Evolutionary conservation across 768 basidiomycete species (phyloP), one percentile per base, ranked within the genome.

Genomic region (Hericium erinaceus): DNA sequence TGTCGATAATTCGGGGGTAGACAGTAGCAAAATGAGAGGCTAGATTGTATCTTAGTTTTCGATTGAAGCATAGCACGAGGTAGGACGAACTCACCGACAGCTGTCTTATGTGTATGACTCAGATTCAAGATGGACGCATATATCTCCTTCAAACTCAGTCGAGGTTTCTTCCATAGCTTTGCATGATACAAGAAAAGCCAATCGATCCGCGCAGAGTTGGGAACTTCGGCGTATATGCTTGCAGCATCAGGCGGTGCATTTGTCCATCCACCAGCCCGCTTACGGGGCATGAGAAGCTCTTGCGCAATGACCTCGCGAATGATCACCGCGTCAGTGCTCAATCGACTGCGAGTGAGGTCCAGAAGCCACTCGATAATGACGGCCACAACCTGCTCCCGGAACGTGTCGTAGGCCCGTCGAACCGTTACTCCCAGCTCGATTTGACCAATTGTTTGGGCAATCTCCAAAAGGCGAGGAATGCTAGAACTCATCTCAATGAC

Each of bases 391-490:
- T 93, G 86, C 67, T 98, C 95, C 61, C 87, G 80, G 67, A 93
- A 97, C 0, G 88, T 89, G 65, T 95, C 92, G 65, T 86, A 84
- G 6, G 90, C 87, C 44, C 89, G 79, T 4, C 94, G 84, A 55
- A 98, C 83, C 4, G 91, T 94, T 40, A 97, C 89, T 13, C 89
- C 92, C 2, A 98, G 75, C 64, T 98, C 95, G 58, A 98, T 93
- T 65, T 92, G 87, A 6, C 84, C 74, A 59, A 98, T 84, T 54
- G 80, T 77, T 59, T 84, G 84, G 0, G 92, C 91, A 55, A 86
- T 84, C 60, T 90, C 89, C 22, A 95, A 78, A 39, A 95, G 75
- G 28, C 74, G 72, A 7, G 74, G 54, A 18, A 75, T 70, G 46
- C 76, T 72, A 10, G 76, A 72, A 64, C 84, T 84, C 74, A 85